Evolutionary conservation across 2,329 filamentous ascomycete species (phyloP).

Genomic region (Daldinia sp.): DNA sequence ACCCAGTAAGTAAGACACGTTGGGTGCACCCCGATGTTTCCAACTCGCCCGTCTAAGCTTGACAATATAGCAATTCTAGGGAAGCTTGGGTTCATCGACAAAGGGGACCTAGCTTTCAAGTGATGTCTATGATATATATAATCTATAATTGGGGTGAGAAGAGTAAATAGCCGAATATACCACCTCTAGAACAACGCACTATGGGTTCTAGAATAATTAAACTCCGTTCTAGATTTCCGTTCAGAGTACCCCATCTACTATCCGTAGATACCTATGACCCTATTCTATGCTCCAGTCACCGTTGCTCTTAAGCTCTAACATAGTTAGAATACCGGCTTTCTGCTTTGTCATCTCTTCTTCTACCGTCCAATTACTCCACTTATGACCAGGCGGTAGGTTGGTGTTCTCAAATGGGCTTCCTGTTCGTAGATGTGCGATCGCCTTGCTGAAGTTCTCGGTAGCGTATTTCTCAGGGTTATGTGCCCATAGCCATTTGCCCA

Average conservation of each 20-base stretch:
- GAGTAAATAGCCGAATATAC: too few species aligned
- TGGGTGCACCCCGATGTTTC: too few species aligned
- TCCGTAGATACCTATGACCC: not conserved
- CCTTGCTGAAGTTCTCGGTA: slow-evolving; percentile 41
- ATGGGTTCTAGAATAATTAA: not conserved
- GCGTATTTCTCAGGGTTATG: slow-evolving; percentile 47
- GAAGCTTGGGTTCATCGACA: too few species aligned
- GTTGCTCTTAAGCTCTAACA: slow-evolving; percentile 23
- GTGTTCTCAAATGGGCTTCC: slow-evolving; percentile 44
- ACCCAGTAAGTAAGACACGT: too few species aligned
- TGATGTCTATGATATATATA: too few species aligned
- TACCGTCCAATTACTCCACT: slow-evolving; percentile 44
- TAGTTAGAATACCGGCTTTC: slow-evolving; percentile 13
- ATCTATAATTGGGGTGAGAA: too few species aligned
- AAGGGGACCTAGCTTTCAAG: too few species aligned
- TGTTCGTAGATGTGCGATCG: slow-evolving; percentile 35
- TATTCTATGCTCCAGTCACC: slow-evolving; percentile 33
- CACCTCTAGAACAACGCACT: too few species aligned
- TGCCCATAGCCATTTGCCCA: slow-evolving; percentile 38
- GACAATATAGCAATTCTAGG: too few species aligned
- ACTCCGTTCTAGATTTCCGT: not conserved
- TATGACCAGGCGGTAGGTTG: slow-evolving; percentile 43
- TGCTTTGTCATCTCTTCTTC: slow-evolving; percentile 36
- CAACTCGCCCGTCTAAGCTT: too few species aligned
- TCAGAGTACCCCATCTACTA: not conserved